phyloP scores from a whole-genome alignment of 1,139 yeast genomes.

The Debaryomyces singareniensis region DNA sequence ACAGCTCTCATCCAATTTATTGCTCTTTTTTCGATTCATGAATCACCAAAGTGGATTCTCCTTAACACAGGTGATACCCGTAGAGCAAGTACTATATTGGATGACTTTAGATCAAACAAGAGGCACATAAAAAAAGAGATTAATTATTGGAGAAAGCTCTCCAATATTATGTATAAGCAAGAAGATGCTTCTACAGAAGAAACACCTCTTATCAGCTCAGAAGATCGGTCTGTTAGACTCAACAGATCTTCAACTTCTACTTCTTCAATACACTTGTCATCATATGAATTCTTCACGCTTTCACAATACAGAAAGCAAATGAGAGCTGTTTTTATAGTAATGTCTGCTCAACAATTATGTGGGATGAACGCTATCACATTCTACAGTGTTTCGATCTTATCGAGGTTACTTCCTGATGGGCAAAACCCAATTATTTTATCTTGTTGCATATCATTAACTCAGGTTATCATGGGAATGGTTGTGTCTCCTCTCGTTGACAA shows the following conservation, averaged over 20 bases:
- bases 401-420: slow-evolving; percentile 17
- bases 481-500: slow-evolving; percentile 35
- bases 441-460: slow-evolving; percentile 24
- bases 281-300: slow-evolving; percentile 17
- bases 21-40: slow-evolving; percentile 26
- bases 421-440: slow-evolving; percentile 23
- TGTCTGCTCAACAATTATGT: slow-evolving; percentile 35
- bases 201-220: slow-evolving; percentile 4
- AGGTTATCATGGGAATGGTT: slow-evolving; percentile 21
- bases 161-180: slow-evolving; percentile 7
- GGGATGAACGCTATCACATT: slow-evolving; percentile 38
- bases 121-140: slow-evolving; percentile 27
- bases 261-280: slow-evolving; percentile 22
- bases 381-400: slow-evolving; percentile 31
- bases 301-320: slow-evolving; percentile 19
- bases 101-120: slow-evolving; percentile 22
- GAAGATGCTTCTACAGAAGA: slow-evolving; percentile 7
- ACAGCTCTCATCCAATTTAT: slow-evolving; percentile 24
- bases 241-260: slow-evolving; percentile 18
- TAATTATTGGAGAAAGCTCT: slow-evolving; percentile 30
- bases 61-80: slow-evolving; percentile 21
- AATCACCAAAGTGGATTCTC: slow-evolving; percentile 38
- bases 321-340: slow-evolving; percentile 24
- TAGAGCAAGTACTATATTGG: slow-evolving; percentile 22
- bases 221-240: slow-evolving; percentile 2